A percentile compares a stretch with the other conserved stretches of the same genome.
phyloP scores from a whole-genome alignment of 768 basidiomycete genomes.

The Austroboletus eburneus region DNA sequence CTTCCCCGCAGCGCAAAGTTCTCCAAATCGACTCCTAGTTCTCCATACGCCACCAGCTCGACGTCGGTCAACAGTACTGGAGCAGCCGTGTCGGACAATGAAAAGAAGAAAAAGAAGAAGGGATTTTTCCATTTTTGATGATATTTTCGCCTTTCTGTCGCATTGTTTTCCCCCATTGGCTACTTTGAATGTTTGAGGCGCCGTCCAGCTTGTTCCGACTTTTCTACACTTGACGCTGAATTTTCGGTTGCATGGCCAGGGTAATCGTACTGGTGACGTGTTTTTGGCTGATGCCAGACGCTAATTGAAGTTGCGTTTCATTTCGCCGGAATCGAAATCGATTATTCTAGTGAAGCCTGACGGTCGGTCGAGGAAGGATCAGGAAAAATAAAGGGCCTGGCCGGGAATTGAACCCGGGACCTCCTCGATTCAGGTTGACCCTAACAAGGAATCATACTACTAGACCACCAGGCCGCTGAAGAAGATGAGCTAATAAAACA shows the following conservation, averaged over 20 bases:
- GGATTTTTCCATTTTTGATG: constrained; percentile 62
- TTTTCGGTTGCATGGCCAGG: not conserved
- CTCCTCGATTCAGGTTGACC: constrained; percentile 46
- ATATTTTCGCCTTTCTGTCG: not conserved
- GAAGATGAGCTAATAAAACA: accelerated
- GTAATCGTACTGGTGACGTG: constrained; percentile 11
- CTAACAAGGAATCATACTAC: constrained; percentile 55
- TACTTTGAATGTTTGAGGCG: not conserved
- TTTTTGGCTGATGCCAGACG: constrained; percentile 4
- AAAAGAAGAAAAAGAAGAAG: constrained; percentile 77
- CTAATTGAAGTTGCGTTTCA: constrained; percentile 9
- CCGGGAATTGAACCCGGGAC: constrained; percentile 61
- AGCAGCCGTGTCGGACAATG: constrained; percentile 38
- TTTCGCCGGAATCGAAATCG: too few species aligned
- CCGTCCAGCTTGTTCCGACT: not conserved
- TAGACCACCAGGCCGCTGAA: constrained; percentile 45
- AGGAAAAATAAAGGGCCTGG: constrained; percentile 39
- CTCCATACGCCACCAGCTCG: constrained; percentile 51
- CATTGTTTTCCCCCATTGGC: not conserved
- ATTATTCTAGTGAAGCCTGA: too few species aligned
- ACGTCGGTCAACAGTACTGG: constrained; percentile 39
- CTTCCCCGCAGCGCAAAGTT: constrained; percentile 20
- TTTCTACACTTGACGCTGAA: not conserved
- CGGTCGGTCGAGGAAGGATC: too few species aligned
- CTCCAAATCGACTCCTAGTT: constrained; percentile 40